Evolutionary conservation across 441 rosid species (phyloP), one percentile per base, ranked within the genome.

Genomic region (Euphorbia corollata): DNA sequence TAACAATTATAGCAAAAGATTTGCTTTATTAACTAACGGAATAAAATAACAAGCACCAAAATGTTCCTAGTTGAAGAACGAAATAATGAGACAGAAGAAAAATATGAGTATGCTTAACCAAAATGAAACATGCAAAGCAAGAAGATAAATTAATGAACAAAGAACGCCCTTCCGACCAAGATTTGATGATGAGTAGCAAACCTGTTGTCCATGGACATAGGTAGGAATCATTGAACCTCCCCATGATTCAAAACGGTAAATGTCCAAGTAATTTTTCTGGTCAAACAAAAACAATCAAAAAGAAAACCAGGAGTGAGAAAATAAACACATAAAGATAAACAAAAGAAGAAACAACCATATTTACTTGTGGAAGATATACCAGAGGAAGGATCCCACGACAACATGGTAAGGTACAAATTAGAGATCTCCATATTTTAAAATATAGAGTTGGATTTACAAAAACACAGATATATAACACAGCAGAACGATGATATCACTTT

Each of bases 191-290:
- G 51, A 59, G 64, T 36, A 50, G 55, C 86, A 76, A 66, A 92
- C 98, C 99, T 91, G 96, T 77, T 89, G 96, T 73, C 99, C 99
- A 56, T 74, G 70, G 23, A 70, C 77, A 71, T 87, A 87, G 47
- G 87, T 78, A 43, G 99, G 96, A 80, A 94, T 91, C 87, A 94
- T 72, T 68, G 90, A 89, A 75, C 86, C 93, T 65, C 96, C 97
- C 99, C 99, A 94, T 19, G 99, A 87, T 75, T 94, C 99, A 76
- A 83, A 94, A 57, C 87, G 87, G 72, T 94, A 94, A 68, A 94
- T 83, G 70, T 94, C 97, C 75, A 94, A 83, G 86, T 94, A 94
- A 80, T 94, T 91, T 86, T 84, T 91, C 99, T 94, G 84, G 73
- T 36, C 58, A 78, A 70, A 73, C 68, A 63, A 74, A 59, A 72